Percentiles rank a stretch among this genome's conserved stretches.
phyloP scores from a whole-genome alignment of 805 yeast genomes.

The Ogataea nonfermentans region DNA sequence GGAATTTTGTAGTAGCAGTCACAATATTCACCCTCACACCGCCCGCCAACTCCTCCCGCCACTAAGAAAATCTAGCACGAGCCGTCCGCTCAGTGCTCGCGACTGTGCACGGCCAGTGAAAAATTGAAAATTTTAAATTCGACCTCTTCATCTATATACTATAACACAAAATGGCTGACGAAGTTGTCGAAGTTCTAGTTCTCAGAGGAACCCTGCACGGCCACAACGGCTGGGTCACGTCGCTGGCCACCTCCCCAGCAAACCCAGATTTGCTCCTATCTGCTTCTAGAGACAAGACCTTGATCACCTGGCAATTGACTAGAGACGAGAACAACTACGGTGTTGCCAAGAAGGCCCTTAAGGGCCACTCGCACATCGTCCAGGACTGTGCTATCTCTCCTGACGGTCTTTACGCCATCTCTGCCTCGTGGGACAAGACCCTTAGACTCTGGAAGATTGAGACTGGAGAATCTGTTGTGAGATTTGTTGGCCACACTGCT shows the following conservation, averaged over 20 bases:
- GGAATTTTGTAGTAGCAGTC: background rate
- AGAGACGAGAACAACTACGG: slow-evolving; percentile 98
- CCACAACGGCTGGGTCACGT: slow-evolving; percentile 96
- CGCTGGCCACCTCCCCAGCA: slow-evolving; percentile 96
- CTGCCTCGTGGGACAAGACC: slow-evolving; percentile 99
- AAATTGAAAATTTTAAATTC: slow-evolving; percentile 18
- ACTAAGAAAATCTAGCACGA: too few species aligned
- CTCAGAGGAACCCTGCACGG: slow-evolving; percentile 99
- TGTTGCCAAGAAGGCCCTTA: slow-evolving; percentile 95
- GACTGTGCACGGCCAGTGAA: slow-evolving; percentile 7
- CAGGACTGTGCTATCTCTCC: slow-evolving; percentile 97
- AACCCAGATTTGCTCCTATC: slow-evolving; percentile 98
- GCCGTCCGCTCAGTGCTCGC: too few species aligned
- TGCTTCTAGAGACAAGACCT: slow-evolving; percentile 98
- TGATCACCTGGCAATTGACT: slow-evolving; percentile 95
- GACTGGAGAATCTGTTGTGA: slow-evolving; percentile 88
- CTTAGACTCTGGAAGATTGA: slow-evolving; percentile 97
- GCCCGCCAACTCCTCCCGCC: too few species aligned
- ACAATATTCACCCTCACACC: slow-evolving; percentile 11
- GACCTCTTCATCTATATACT: slow-evolving; percentile 11
- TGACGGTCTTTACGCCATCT: slow-evolving; percentile 96
- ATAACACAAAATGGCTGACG: slow-evolving; percentile 56
- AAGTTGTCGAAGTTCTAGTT: slow-evolving; percentile 87
- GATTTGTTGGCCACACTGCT: slow-evolving; percentile 97
- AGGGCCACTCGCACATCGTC: slow-evolving; percentile 99